Base-by-base conservation (phyloP, 1,284 basidiomycete genomes). In the Kwoniella shivajii region DNA sequence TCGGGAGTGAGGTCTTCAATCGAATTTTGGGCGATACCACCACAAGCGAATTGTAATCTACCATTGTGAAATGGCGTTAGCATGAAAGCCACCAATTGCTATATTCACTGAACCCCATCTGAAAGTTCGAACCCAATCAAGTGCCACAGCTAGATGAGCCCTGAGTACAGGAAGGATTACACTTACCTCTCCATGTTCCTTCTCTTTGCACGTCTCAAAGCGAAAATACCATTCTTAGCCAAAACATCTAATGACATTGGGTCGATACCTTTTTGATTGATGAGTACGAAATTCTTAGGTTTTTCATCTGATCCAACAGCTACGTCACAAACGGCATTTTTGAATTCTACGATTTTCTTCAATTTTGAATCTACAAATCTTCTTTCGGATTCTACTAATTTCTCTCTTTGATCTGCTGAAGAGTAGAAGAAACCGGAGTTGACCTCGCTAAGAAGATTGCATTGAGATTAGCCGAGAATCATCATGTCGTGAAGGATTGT, bases 401-500 rank as follows among this genome's bases (percentile, higher is more conserved):
- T 99, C 80, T 99, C 95, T 38, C 96, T 87, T 79, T 99, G 96
- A 73, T 98, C 96, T 13, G 96, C 90, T 2, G 92, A 94, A 4
- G 93, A 97, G 80, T 99, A 99, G 84, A 98, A 99, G 85, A 99
- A 99, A 20, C 93, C 88, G 45, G 96, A 98, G 82, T 99, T 99
- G 76, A 99, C 92, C 83, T 99, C 96, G 64, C 92, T 96, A 66
- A 29, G 39, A 9, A 27, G n/a, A n/a, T n/a, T 9, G 16, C 27
- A 36, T n/a, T 30, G 27, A 24, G n/a, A 16, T 16, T 34, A n/a
- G n/a, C 22, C 37, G 27, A 48, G 47, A 26, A 39, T 24, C 41
- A 38, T 31, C 42, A 37, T 16, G 10, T 45, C 22, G 20, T 45
- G 14, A 16, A 36, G n/a, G n/a, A 20, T 31, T 30, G 7, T n/a